phyloP scores from a whole-genome alignment of 306 rosid genomes.

The Hylodesmum podocarpum region DNA sequence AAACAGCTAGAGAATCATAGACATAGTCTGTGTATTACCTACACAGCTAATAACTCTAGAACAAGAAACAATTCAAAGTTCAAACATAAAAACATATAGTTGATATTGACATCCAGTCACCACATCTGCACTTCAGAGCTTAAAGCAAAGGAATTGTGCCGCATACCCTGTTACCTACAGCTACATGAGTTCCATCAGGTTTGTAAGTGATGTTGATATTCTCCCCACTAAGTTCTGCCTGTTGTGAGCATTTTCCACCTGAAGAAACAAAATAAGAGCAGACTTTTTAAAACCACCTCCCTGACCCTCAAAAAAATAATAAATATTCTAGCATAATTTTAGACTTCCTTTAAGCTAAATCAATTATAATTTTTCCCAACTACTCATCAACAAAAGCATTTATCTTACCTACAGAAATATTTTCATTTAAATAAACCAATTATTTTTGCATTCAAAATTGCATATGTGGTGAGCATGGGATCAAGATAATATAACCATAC shows the following conservation, averaged over 20 bases:
- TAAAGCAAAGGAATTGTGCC: constrained; percentile 25
- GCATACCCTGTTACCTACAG: constrained; percentile 93
- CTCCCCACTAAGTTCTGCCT: constrained; percentile 90
- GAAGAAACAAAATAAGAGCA: constrained; percentile 35
- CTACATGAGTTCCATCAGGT: constrained; percentile 92
- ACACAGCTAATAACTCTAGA: constrained; percentile 10
- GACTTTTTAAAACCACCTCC: background rate
- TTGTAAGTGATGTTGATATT: constrained; percentile 95
- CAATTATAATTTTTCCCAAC: background rate
- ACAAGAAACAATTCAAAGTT: constrained; percentile 9
- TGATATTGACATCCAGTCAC: constrained; percentile 8
- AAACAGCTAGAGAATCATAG: constrained; percentile 4
- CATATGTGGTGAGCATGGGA: background rate
- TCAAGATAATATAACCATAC: constrained; percentile 14
- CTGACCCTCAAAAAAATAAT: background rate
- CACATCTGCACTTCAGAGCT: constrained; percentile 23
- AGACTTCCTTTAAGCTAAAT: background rate
- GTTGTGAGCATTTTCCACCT: constrained; percentile 95
- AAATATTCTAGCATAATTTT: background rate
- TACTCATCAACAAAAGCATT: background rate
- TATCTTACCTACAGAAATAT: background rate
- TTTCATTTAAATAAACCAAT: background rate
- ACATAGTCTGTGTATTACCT: constrained; percentile 14
- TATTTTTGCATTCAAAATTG: background rate
- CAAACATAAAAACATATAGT: background rate